These are phyloP conservation scores for Venustampulla echinocandica DNA, from an alignment of 495 filamentous ascomycete genomes.

Conservation along the genomic window DNA sequence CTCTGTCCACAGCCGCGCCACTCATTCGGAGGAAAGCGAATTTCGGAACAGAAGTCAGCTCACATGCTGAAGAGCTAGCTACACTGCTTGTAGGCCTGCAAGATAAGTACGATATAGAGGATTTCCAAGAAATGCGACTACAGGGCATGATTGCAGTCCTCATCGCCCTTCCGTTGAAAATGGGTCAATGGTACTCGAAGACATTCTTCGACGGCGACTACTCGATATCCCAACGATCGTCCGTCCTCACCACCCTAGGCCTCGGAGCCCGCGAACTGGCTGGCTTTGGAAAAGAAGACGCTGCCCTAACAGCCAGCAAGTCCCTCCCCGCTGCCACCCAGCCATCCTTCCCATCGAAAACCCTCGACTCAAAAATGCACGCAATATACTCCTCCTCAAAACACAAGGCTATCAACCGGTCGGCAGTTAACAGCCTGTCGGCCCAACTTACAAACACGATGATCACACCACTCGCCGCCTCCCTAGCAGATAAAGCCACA, in stretches of 20 bases:
- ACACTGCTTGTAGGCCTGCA: slow-evolving; percentile 66
- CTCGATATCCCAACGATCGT: slow-evolving; percentile 71
- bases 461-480: slow-evolving; percentile 69
- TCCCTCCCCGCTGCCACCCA: slow-evolving; percentile 12
- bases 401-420: slow-evolving; percentile 19
- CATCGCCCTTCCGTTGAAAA: slow-evolving; percentile 61
- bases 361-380: slow-evolving; percentile 38
- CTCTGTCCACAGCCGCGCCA: slow-evolving; percentile 61
- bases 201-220: slow-evolving; percentile 90
- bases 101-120: slow-evolving; percentile 66
- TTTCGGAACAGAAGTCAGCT: slow-evolving; percentile 79
- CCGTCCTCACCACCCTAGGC: slow-evolving; percentile 72
- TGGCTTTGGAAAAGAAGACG: slow-evolving; percentile 58
- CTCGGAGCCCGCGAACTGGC: slow-evolving; percentile 82
- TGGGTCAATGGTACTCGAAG: slow-evolving; percentile 76
- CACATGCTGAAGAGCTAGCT: slow-evolving; percentile 76
- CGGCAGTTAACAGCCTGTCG: slow-evolving; percentile 54
- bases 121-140: slow-evolving; percentile 68
- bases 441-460: slow-evolving; percentile 56
- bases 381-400: slow-evolving; percentile 34
- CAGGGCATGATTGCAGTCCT: slow-evolving; percentile 81
- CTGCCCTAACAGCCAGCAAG: slow-evolving; percentile 12
- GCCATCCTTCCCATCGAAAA: slow-evolving; percentile 33
- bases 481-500: slow-evolving; percentile 45
- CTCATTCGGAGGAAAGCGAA: slow-evolving; percentile 82